Base-by-base conservation (phyloP, 2,329 filamentous ascomycete genomes). In the Epichloe gansuensis region DNA sequence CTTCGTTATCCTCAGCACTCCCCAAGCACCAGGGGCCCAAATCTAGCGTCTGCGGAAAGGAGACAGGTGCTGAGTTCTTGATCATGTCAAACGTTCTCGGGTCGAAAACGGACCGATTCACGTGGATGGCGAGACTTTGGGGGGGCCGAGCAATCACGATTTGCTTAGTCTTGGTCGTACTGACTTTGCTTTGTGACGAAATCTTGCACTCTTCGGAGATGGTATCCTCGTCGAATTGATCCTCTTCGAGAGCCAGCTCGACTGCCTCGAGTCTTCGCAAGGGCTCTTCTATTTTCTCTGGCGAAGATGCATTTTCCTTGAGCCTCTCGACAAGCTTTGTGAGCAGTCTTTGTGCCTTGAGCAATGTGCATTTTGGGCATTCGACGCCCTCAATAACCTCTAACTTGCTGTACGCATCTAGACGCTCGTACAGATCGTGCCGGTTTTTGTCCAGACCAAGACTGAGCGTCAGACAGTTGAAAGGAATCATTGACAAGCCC, bases 51-150 rank as follows among this genome's bases (percentile, higher is more conserved):
- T 74, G 75, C 0, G 90, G 89, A 59, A 95, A 97, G 23, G 74
- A 74, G 17, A 98, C 86, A 0, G 77, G 74, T 0, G 90, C 86
- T 36, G 81, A 80, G 60, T 97, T 97, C 68, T 97, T 97, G 62
- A 79, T 82, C 66, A 89, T 80, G 54, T 80, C 73, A 5, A 89
- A 88, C 0, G 88, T 94, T 48, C 73, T 75, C 58, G 94, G 89
- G 60, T 96, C 86, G 60, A 95, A 97, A 0, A 93, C 79, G 49
- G 90, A 96, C 41, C 93, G 81, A 62, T 97, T 96, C 64, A 97
- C 78, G 64, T 98, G 93, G 8, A 97, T 74, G 0, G 83, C 86
- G 13, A 98, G 72, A 52, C 85, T 87, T 56, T 82, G 81, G 1
- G 93, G 93, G 1, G 89, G 78, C 34, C 90, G 77, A 3, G 87